These are phyloP conservation scores for Paramyrothecium sp. DNA, from an alignment of 2,329 filamentous ascomycete species.

Conservation along the genomic window DNA sequence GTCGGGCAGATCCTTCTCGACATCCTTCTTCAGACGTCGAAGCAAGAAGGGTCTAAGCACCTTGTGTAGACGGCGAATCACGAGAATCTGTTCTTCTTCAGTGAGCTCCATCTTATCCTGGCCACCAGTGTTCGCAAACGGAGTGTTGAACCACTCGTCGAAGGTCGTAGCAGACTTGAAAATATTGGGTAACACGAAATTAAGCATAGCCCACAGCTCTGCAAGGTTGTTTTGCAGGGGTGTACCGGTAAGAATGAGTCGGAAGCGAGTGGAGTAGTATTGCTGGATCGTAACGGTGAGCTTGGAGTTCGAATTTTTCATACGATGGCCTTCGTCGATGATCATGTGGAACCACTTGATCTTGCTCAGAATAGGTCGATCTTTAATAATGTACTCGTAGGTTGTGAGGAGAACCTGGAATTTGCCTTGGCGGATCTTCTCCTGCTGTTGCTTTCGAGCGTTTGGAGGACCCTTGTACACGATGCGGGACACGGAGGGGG, in stretches of 20 bases:
- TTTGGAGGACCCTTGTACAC: constrained; percentile 97
- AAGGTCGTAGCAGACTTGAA: constrained; percentile 99
- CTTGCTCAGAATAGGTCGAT: constrained; percentile 90
- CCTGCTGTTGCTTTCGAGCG: constrained; percentile 83
- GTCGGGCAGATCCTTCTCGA: constrained; percentile 97
- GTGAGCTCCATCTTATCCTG: constrained; percentile 99
- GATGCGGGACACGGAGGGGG: constrained; percentile 78
- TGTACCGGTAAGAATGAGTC: constrained; percentile 95
- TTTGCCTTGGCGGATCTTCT: constrained; percentile 88
- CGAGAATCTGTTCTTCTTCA: constrained; percentile 98
- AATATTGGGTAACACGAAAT: constrained; percentile 96
- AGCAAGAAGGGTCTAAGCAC: constrained; percentile 95
- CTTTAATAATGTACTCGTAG: constrained; percentile 99
- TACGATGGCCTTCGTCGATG: constrained; percentile 97
- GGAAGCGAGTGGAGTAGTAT: constrained; percentile 93
- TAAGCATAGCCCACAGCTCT: constrained; percentile 96
- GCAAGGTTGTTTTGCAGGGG: constrained; percentile 95
- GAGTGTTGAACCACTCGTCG: constrained; percentile 99
- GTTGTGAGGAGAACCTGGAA: constrained; percentile 98
- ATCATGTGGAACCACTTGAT: constrained; percentile 99
- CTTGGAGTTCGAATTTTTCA: constrained; percentile 98
- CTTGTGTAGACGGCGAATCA: constrained; percentile 98
- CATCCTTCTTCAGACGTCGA: constrained; percentile 98
- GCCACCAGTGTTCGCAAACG: constrained; percentile 95
- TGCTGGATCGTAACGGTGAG: constrained; percentile 90